Percentiles rank a stretch among this genome's conserved stretches.
Evolutionary conservation across 108 stramenopile species (phyloP).

Genomic region (Cyclotella kingstonii): DNA sequence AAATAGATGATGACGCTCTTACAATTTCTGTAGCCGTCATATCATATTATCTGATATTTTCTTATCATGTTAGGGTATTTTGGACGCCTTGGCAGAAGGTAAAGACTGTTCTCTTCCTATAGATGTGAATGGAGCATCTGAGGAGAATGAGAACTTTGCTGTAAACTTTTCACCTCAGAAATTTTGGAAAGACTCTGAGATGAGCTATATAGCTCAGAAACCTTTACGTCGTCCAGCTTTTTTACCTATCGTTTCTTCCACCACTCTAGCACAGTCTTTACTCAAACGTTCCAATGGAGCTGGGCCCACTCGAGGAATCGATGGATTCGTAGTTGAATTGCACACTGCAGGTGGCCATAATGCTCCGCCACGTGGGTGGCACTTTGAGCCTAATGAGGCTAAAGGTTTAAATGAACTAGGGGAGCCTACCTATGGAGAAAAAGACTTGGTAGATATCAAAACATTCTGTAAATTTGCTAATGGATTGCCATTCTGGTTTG

Average conservation of each 20-base stretch:
- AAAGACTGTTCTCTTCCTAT: conserved; percentile 36
- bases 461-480: conserved; percentile 41
- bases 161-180: conserved; percentile 33
- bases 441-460: conserved; percentile 42
- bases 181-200: conserved; percentile 43
- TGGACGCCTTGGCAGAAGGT: conserved; percentile 44
- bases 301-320: conserved; percentile 47
- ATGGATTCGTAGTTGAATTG: conserved; percentile 56
- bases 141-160: conserved; percentile 6
- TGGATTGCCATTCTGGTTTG: conserved; percentile 54
- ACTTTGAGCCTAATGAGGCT: conserved; percentile 39
- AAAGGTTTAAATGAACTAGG: no score
- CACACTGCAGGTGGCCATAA: conserved; percentile 52
- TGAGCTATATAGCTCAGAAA: conserved; percentile 24
- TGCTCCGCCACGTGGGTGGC: conserved; percentile 52
- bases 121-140: conserved; percentile 28
- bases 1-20: no score
- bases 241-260: conserved; percentile 51
- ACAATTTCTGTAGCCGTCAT: neutral
- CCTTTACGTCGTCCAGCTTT: conserved; percentile 40
- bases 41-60: neutral
- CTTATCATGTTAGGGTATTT: conserved; percentile 18
- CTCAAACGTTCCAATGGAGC: conserved; percentile 47
- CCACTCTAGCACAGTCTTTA: conserved; percentile 48
- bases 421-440: conserved; percentile 49